A percentile compares a stretch with the other conserved stretches of the same genome.
Conservation (phyloP, 768 basidiomycete species). For the Suillus hirtellus region DNA sequence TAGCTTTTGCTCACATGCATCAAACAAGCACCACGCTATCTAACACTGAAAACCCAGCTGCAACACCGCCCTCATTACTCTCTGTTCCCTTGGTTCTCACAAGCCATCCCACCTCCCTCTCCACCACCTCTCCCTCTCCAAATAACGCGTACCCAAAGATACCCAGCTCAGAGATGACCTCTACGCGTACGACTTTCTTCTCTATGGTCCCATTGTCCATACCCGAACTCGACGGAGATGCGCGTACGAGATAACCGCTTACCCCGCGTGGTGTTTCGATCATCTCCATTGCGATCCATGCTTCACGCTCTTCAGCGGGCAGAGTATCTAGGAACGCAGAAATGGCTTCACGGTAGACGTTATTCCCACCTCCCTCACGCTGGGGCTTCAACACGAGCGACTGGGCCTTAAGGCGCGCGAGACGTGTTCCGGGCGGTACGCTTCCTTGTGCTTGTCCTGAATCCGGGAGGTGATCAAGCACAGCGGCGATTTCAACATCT, state of each 20-base stretch:
- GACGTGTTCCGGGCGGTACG: constrained; percentile 24
- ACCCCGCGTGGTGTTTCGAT: constrained; percentile 74
- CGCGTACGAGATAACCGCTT: constrained; percentile 75
- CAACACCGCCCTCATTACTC: constrained; percentile 90
- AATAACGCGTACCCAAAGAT: constrained; percentile 91
- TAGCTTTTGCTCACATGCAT: neutral
- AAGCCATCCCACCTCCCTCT: constrained; percentile 80
- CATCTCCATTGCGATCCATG: constrained; percentile 96
- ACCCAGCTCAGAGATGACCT: constrained; percentile 88
- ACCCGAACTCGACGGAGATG: constrained; percentile 39
- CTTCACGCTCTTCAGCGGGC: constrained; percentile 60
- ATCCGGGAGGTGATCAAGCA: constrained; percentile 7
- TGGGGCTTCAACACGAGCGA: constrained; percentile 92
- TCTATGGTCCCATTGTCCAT: neutral
- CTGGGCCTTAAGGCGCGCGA: constrained; percentile 35
- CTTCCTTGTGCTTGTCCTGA: neutral
- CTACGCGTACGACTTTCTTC: constrained; percentile 47
- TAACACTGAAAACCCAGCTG: constrained; percentile 77
- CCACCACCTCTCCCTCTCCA: constrained; percentile 43
- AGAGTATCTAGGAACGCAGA: constrained; percentile 72
- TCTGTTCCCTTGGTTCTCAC: constrained; percentile 89
- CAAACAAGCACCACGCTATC: constrained; percentile 65
- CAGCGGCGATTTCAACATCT: constrained; percentile 16
- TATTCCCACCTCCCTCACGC: constrained; percentile 97
- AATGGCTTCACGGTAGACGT: constrained; percentile 85